These are phyloP conservation scores for Emmonsiellopsis sp. DNA, from an alignment of 2,329 filamentous ascomycete genomes.

Conservation along the genomic window DNA sequence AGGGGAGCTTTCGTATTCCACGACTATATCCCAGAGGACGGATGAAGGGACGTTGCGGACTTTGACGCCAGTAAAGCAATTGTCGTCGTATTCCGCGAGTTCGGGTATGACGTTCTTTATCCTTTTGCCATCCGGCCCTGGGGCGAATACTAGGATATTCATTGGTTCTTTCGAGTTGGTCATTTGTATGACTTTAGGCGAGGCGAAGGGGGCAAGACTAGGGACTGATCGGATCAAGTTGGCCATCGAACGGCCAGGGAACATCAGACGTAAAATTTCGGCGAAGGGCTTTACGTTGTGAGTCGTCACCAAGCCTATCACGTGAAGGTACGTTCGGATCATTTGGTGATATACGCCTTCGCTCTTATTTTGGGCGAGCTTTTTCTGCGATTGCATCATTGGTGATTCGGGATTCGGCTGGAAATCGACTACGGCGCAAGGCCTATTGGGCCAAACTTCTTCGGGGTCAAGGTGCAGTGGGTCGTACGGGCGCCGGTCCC, in stretches of 20 bases:
- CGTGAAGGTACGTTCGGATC: conserved; percentile 17
- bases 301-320: conserved; percentile 16
- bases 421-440: conserved; percentile 27
- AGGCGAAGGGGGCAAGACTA: conserved; percentile 21
- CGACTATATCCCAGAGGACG: conserved; percentile 25
- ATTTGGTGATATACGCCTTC: conserved; percentile 15
- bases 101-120: conserved; percentile 1
- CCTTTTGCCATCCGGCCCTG: background rate
- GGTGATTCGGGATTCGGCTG: conserved; percentile 21
- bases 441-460: conserved; percentile 58
- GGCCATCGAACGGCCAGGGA: conserved; percentile 20
- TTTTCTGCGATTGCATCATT: conserved; percentile 12
- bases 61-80: conserved; percentile 16
- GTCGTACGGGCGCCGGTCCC: conserved; percentile 63
- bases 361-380: conserved; percentile 11
- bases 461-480: conserved; percentile 48
- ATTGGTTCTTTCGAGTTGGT: background rate
- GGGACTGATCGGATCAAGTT: conserved; percentile 26
- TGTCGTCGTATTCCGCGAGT: conserved; percentile 8
- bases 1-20: conserved; percentile 27
- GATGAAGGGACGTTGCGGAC: conserved; percentile 20
- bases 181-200: conserved; percentile 10
- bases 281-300: conserved; percentile 14
- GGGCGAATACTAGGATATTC: background rate
- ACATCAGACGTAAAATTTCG: conserved; percentile 18